Evolutionary conservation across 2,329 filamentous ascomycete species (phyloP).

Genomic region (Talaromyces piceae): DNA sequence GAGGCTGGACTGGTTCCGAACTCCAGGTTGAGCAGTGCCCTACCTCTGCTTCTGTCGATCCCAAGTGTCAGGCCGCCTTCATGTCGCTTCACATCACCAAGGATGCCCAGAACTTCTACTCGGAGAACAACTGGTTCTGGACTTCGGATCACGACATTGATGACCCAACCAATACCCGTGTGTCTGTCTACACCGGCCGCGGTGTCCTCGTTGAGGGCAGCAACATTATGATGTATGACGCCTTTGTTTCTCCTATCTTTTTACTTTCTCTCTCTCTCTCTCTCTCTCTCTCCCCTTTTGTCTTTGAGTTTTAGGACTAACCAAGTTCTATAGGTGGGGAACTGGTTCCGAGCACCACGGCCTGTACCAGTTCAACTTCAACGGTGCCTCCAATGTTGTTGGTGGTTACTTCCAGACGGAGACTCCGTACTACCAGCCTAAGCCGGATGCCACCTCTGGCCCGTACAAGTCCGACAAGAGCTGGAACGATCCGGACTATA

Average conservation of each 20-base stretch:
- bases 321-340: constrained; percentile 26
- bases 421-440: constrained; percentile 32
- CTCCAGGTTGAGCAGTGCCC: constrained; percentile 39
- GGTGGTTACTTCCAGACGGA: constrained; percentile 33
- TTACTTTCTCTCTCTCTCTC: too few species aligned
- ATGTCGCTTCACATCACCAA: constrained; percentile 33
- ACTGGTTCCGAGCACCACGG: constrained; percentile 41
- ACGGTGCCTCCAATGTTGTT: constrained; percentile 27
- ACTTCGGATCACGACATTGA: constrained; percentile 51
- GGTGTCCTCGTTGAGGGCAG: constrained; percentile 45
- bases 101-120: constrained; percentile 30
- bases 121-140: constrained; percentile 49
- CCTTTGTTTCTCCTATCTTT: too few species aligned
- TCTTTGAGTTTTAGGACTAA: background rate
- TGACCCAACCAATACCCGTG: constrained; percentile 40
- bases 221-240: constrained; percentile 31
- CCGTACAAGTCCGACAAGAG: constrained; percentile 24
- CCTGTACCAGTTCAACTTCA: constrained; percentile 44
- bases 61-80: constrained; percentile 27
- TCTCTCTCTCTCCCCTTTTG: constrained; percentile 2
- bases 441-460: constrained; percentile 23
- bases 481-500: constrained; percentile 31
- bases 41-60: constrained; percentile 30
- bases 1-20: constrained; percentile 45
- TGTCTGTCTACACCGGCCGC: constrained; percentile 48